A percentile compares a stretch with the other conserved stretches of the same genome.
These are phyloP conservation scores for Nitzschia sp. DNA, from an alignment of 108 stramenopile genomes.

Conservation along the genomic window DNA sequence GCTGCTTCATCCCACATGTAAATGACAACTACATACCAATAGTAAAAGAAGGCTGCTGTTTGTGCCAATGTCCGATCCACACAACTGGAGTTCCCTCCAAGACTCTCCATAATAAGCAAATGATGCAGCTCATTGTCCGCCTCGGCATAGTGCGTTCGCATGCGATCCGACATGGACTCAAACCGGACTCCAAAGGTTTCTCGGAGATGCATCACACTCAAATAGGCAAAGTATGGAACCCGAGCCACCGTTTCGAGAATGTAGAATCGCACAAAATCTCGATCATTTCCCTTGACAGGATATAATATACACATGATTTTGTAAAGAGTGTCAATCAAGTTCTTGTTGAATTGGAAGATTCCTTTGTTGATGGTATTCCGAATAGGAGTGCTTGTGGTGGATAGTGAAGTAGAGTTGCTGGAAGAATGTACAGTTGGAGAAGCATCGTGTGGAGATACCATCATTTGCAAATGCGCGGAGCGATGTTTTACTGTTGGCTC, in stretches of 20 bases:
- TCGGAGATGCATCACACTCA: conserved; percentile 84
- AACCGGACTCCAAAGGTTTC: conserved; percentile 78
- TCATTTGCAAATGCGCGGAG: no score
- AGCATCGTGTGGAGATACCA: no score
- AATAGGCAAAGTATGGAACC: conserved; percentile 94
- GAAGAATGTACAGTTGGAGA: no score
- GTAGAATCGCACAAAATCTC: conserved; percentile 80
- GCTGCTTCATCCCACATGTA: conserved; percentile 68
- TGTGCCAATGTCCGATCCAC: conserved; percentile 87
- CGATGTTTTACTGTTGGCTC: no score
- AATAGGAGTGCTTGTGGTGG: no score
- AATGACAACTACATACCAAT: conserved; percentile 76
- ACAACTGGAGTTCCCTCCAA: conserved; percentile 78
- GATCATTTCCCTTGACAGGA: conserved; percentile 41
- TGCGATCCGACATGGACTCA: conserved; percentile 66
- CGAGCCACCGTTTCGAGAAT: conserved; percentile 93
- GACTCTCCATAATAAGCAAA: conserved; percentile 92
- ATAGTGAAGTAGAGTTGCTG: no score
- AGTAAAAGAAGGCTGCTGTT: conserved; percentile 90
- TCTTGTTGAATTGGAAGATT: conserved; percentile 55
- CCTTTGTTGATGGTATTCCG: conserved; percentile 6
- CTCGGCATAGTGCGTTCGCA: conserved; percentile 70
- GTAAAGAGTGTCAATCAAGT: conserved; percentile 52
- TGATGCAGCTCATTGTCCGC: conserved; percentile 95
- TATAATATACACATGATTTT: conserved; percentile 53